Percentiles rank a stretch among this genome's conserved stretches.
These are phyloP conservation scores for Phytomonas sp. DNA, from an alignment of 208 protist genomes.

Conservation along the genomic window DNA sequence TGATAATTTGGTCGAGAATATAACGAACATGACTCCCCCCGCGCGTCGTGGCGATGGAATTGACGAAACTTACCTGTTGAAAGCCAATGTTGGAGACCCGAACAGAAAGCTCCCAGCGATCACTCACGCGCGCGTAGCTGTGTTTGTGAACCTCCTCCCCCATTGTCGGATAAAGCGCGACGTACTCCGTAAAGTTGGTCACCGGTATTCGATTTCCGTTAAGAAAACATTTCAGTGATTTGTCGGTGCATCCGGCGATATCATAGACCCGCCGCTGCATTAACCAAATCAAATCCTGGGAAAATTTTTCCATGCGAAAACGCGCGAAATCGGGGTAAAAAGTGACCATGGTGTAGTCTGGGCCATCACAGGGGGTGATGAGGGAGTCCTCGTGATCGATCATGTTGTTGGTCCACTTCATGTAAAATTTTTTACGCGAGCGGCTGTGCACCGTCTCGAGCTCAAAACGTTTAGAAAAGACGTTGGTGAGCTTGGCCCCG, in stretches of 20 bases:
- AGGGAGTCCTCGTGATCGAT: conserved; percentile 81
- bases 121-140: conserved; percentile 83
- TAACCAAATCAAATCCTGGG: conserved; percentile 95
- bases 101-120: conserved; percentile 97
- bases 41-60: conserved; percentile 97
- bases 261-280: conserved; percentile 98
- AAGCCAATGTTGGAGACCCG: conserved; percentile 91
- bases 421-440: conserved; percentile 90
- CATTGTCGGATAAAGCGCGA: conserved; percentile 92
- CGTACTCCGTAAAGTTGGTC: conserved; percentile 96
- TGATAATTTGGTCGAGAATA: conserved; percentile 93
- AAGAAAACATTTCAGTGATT: conserved; percentile 91
- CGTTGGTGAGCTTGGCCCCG: conserved; percentile 99
- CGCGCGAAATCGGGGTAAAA: conserved; percentile 97
- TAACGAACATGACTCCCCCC: conserved; percentile 99
- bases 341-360: conserved; percentile 97
- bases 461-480: conserved; percentile 97
- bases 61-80: conserved; percentile 99
- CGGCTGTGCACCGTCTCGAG: conserved; percentile 95
- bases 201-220: conserved; percentile 94
- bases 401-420: conserved; percentile 98
- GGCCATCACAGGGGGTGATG: conserved; percentile 64
- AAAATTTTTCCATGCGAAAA: conserved; percentile 95
- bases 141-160: conserved; percentile 68
- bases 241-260: conserved; percentile 95